Evolutionary conservation across 768 basidiomycete species (phyloP), one percentile per base, ranked within the genome.

Genomic region (Mycena rebaudengoi): DNA sequence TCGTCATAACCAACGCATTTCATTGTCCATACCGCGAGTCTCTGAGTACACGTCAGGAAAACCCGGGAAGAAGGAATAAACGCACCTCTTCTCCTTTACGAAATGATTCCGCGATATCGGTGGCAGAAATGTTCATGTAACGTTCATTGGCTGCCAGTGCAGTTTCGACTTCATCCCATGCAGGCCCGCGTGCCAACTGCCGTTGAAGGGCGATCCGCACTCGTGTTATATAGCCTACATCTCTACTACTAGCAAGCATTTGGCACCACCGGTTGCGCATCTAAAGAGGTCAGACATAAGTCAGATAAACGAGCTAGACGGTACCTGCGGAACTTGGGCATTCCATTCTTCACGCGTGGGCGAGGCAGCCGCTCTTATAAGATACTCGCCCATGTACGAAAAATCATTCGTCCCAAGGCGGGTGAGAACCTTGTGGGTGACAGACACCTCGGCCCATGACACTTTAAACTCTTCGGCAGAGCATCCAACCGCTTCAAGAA

Each of bases 1-100:
- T 67, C 65, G 46, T 82, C 79, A 45, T 82, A 82, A 3, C 73
- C 79, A 18, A 81, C 70, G 50, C 81, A 82, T 58, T 81, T 77
- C 76, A 81, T 73, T 0, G 74, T 76, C 76, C 77, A 80, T 1
- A 79, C 76, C 1, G 69, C 70, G 25, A 83, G 69, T 21, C 52
- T 60, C 78, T 81, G 44, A 13, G 10, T 35, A 29, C 20, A n/a
- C 23, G 26, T 46, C 14, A 40, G 39, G 12, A 23, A 14, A 0
- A 26, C 21, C n/a, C 46, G 10, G 29, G 13, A 40, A 46, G 14
- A 14, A 3, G 16, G 7, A 23, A n/a, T 43, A 23, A 5, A 16
- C 69, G 25, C 30, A 80, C 81, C 66, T 79, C 77, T 26, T 76
- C 64, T 16, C 78, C 79, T 2, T 44, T 35, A 3, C 70, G 41